Base-by-base conservation (phyloP, 1,284 basidiomycete species). In the Rhodotorula mucilaginosa region DNA sequence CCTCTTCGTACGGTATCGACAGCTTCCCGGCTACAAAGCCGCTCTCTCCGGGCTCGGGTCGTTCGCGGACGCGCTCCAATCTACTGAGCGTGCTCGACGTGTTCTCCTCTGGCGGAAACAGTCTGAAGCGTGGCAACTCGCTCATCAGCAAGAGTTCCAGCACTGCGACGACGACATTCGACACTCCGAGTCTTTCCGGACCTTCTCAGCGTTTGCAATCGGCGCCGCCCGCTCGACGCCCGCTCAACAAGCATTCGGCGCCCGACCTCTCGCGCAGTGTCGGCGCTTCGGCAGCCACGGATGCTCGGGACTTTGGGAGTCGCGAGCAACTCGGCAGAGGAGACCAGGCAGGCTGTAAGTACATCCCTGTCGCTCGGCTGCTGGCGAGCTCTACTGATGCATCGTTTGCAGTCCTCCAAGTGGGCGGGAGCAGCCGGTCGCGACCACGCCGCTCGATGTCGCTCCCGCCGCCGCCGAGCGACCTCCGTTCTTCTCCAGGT, bases 111-210 rank as follows among this genome's bases (percentile, higher is more conserved):
- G 67, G 60, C 48, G 69, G 65, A 8, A 44, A 10, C 47, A 57
- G 61, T 0, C 65, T 76, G 48, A 67, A 70, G 51, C 60, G 75
- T 8, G 70, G 65, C 16, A 63, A 72, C 15, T 74, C 74, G 7
- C 67, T 56, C 15, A 64, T 67, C 29, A 76, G 75, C 64, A 65
- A 59, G 21, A 52, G 62, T 13, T 76, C 75, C 34, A 71, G 68
- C 54, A 60, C 58, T 21, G 71, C 70, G 23, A 74, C 73, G 2
- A 67, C 73, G 1, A 70, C 70, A 12, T 23, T 72, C 66, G 52
- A 51, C 44, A 65, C 62, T 8, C 66, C 66, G 29, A 65, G 61
- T 57, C 31, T 68, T 1, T 58, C 63, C 19, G 48, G 10, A 4
- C 65, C 68, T 31, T n/a, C 46, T 6, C 57, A 68, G 5, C 46